A percentile compares a stretch with the other conserved stretches of the same genome.
phyloP scores from a whole-genome alignment of 2,329 filamentous ascomycete genomes.

The Arachnomyces sp. region DNA sequence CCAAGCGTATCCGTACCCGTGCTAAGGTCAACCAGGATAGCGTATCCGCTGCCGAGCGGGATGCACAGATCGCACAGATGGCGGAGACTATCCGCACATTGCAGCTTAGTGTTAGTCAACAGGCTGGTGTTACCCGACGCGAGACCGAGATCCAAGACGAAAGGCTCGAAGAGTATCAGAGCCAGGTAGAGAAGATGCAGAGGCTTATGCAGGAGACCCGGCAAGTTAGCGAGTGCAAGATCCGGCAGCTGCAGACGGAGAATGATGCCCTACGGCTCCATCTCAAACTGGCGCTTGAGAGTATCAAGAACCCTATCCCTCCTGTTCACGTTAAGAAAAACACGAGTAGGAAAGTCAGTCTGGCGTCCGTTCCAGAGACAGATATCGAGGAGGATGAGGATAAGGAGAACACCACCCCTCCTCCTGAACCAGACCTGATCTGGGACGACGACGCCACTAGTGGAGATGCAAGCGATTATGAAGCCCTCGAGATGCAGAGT shows the following conservation, averaged over 20 bases:
- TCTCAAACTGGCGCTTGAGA: constrained; percentile 74
- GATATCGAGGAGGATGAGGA: constrained; percentile 45
- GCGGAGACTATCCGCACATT: constrained; percentile 83
- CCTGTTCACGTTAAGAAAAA: constrained; percentile 26
- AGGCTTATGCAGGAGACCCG: constrained; percentile 91
- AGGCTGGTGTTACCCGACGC: constrained; percentile 56
- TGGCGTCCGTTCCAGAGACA: constrained; percentile 27
- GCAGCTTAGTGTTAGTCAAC: constrained; percentile 61
- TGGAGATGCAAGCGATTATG: constrained; percentile 25
- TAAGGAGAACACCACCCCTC: constrained; percentile 29
- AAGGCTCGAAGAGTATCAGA: constrained; percentile 88
- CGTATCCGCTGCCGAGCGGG: constrained; percentile 82
- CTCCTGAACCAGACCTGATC: constrained; percentile 24
- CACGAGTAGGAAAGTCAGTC: constrained; percentile 23
- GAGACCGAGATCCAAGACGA: constrained; percentile 71
- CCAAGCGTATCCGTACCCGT: constrained; percentile 90
- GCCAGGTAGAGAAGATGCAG: constrained; percentile 81
- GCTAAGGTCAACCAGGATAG: constrained; percentile 94
- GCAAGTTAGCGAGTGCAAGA: constrained; percentile 87
- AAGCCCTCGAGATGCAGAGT: constrained; percentile 62
- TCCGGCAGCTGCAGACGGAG: constrained; percentile 77
- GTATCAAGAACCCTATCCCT: constrained; percentile 86
- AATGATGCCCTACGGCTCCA: constrained; percentile 85
- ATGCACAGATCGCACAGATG: constrained; percentile 91
- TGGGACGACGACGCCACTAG: constrained; percentile 17